Evolutionary conservation across 331 rosid species (phyloP), one percentile per base, ranked within the genome.

Genomic region (Acacia pycnantha): DNA sequence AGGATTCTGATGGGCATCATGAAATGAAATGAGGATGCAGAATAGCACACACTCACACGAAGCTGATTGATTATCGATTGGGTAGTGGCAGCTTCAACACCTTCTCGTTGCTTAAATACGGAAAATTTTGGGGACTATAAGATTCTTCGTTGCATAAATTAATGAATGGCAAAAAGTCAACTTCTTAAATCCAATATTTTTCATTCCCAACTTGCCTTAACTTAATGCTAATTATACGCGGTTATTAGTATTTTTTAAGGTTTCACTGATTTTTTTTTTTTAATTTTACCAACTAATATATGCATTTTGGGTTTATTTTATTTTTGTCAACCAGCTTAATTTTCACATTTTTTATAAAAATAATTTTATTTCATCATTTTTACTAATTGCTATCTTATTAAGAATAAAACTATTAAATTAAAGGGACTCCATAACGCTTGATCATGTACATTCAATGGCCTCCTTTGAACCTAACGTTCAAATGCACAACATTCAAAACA

Each of bases 121-220:
- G 15, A 58, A 22, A 58, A 22, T 22, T 51, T 51, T 58, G 29
- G 65, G 65, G 15, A 22, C 65, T 37, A 35, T 22, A 11, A 58
- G 65, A 22, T 26, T 3, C 68, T 69, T 69, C 70, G 74, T 85
- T 11, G 11, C 31, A 22, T 15, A 22, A 58, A 58, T 22, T 58
- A 58, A 58, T 58, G 15, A 22, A 22, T 58, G 69, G n/a, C 43
- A 84, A 77, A 65, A 41, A 85, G 89, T 86, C 87, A 86, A 78
- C 85, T 82, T 70, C 15, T 43, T 41, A 46, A 43, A 43, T 76
- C 24, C 44, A 35, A 22, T n/a, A n/a, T 58, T 58, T 70, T 53
- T 73, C 19, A 9, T 67, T 7, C 9, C 62, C 80, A 67, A 74
- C 84, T 51, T 56, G 65, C 81, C 83, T 37, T 56, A 59, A 50